A percentile compares a stretch with the other conserved stretches of the same genome.
Evolutionary conservation across 495 filamentous ascomycete genomes (phyloP).

Genomic region (Neurospora sp.): DNA sequence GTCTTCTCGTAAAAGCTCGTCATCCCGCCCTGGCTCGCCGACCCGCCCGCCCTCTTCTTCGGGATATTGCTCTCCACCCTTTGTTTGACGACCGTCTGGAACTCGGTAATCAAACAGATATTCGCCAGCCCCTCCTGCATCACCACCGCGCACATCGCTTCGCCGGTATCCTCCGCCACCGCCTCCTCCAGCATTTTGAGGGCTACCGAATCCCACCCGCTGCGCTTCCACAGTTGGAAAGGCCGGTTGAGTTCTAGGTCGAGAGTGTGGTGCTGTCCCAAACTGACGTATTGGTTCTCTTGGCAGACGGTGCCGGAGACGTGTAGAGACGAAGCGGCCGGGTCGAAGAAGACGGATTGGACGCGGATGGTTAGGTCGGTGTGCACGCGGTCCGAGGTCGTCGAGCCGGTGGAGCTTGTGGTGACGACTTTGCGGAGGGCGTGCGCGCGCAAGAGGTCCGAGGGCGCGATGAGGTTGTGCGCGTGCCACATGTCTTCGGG

Average conservation of each 20-base stretch:
- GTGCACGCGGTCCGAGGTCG: constrained; percentile 62
- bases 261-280: constrained; percentile 83
- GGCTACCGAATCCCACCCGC: constrained; percentile 88
- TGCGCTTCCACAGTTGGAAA: constrained; percentile 75
- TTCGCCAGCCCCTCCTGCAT: constrained; percentile 94
- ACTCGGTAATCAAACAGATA: constrained; percentile 86
- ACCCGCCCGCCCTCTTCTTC: constrained; percentile 54
- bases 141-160: constrained; percentile 76
- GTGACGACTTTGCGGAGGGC: constrained; percentile 73
- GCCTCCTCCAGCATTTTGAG: constrained; percentile 69
- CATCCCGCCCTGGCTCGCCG: constrained; percentile 67
- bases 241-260: constrained; percentile 62
- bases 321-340: constrained; percentile 71
- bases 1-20: constrained; percentile 71
- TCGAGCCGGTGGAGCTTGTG: constrained; percentile 62
- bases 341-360: constrained; percentile 80
- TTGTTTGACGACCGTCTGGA: constrained; percentile 80
- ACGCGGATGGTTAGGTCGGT: constrained; percentile 72
- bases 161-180: constrained; percentile 61
- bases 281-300: constrained; percentile 73
- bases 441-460: constrained; percentile 70
- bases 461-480: constrained; percentile 82
- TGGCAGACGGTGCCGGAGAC: constrained; percentile 71
- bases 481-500: constrained; percentile 99
- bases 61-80: constrained; percentile 77